A percentile compares a stretch with the other conserved stretches of the same genome.
phyloP scores from a whole-genome alignment of 2,329 filamentous ascomycete genomes.

The Arthroderma sp. region DNA sequence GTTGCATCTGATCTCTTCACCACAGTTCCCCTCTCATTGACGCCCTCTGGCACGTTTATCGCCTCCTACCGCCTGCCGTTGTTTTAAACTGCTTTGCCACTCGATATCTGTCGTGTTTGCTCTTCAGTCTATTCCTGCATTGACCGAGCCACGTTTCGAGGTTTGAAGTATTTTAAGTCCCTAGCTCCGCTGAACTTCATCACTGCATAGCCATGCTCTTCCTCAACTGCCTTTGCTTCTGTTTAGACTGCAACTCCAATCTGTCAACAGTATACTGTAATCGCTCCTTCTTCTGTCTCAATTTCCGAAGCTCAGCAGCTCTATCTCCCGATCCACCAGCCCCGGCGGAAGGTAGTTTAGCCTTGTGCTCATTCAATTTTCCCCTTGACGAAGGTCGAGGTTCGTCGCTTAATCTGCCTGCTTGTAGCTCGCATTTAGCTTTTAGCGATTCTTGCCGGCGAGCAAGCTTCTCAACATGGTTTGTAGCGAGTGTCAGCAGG shows the following conservation, averaged over 20 bases:
- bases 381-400: slow-evolving; percentile 19
- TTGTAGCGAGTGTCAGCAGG: slow-evolving; percentile 68
- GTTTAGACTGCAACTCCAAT: slow-evolving; percentile 71
- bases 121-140: too few relatives aligned
- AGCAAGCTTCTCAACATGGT: slow-evolving; percentile 68
- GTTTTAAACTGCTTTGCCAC: too few relatives aligned
- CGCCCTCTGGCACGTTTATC: too few relatives aligned
- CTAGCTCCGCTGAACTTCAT: not conserved
- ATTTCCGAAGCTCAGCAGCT: slow-evolving; percentile 50
- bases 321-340: slow-evolving; percentile 22
- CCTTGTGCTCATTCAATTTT: not conserved
- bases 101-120: too few relatives aligned
- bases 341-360: slow-evolving; percentile 12
- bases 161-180: too few relatives aligned
- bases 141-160: too few relatives aligned
- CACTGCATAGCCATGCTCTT: slow-evolving; percentile 54
- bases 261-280: slow-evolving; percentile 77
- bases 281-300: slow-evolving; percentile 71
- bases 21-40: too few relatives aligned
- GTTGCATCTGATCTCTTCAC: too few relatives aligned
- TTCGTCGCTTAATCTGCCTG: slow-evolving; percentile 48
- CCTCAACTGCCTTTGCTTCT: slow-evolving; percentile 57
- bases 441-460: slow-evolving; percentile 73
- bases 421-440: slow-evolving; percentile 69
- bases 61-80: too few relatives aligned